Evolutionary conservation across 306 rosid genomes (phyloP).

Genomic region (Prunus fruticosa): DNA sequence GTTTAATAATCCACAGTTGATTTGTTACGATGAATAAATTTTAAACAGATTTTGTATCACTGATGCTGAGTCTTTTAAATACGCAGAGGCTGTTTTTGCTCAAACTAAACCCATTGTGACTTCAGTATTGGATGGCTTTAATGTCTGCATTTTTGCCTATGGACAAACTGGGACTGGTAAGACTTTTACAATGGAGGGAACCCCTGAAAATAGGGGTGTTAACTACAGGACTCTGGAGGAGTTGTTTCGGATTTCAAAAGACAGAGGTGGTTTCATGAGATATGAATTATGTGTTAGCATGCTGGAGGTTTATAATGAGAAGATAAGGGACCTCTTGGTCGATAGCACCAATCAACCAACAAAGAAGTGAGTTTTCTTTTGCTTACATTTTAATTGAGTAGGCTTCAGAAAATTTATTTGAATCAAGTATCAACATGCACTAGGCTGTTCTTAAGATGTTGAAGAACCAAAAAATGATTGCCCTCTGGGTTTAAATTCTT

Average conservation of each 20-base stretch:
- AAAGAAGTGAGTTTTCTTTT: constrained; percentile 65
- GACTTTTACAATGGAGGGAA: constrained; percentile 98
- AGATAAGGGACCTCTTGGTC: constrained; percentile 85
- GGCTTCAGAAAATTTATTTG: neutral
- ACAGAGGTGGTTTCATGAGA: constrained; percentile 67
- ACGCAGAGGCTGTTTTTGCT: constrained; percentile 71
- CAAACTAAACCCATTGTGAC: constrained; percentile 83
- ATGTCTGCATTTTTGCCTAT: constrained; percentile 93
- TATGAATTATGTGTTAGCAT: constrained; percentile 81
- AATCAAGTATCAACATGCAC: neutral
- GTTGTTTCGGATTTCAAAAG: constrained; percentile 64
- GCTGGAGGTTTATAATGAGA: constrained; percentile 97
- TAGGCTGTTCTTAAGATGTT: neutral
- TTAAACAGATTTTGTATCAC: neutral
- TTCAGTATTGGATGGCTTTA: constrained; percentile 93
- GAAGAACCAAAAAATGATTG: neutral
- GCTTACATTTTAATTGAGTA: constrained; percentile 1
- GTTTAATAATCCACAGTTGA: neutral
- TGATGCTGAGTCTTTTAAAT: constrained; percentile 11
- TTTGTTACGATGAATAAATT: neutral
- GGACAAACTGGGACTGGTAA: constrained; percentile 99
- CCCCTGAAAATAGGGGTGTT: constrained; percentile 83
- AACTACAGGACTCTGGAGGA: constrained; percentile 90
- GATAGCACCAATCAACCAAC: constrained; percentile 67
- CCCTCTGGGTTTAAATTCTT: neutral